These are phyloP conservation scores for Cystofilobasidium ferigula DNA, from an alignment of 768 basidiomycete species.

Conservation along the genomic window DNA sequence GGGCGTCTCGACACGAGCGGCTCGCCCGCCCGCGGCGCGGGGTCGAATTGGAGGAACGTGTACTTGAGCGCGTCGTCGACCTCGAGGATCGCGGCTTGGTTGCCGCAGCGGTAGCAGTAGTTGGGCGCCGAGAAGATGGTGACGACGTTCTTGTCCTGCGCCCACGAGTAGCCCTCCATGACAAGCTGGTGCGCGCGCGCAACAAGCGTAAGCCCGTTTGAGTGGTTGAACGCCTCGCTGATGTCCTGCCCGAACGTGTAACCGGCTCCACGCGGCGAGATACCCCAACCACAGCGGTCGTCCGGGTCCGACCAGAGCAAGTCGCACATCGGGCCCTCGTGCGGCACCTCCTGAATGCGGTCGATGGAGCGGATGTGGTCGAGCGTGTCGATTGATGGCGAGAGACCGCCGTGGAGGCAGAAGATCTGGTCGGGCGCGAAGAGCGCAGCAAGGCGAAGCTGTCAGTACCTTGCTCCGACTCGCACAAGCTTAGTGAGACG, in stretches of 20 bases:
- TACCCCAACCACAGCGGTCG: slow-evolving; percentile 98
- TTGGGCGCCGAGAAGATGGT: slow-evolving; percentile 99
- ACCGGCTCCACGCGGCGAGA: slow-evolving; percentile 94
- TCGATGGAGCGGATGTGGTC: slow-evolving; percentile 99
- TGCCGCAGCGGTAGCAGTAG: slow-evolving; percentile 98
- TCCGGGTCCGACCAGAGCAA: slow-evolving; percentile 99
- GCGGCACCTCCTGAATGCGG: slow-evolving; percentile 97
- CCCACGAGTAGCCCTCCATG: slow-evolving; percentile 61
- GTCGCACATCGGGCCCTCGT: slow-evolving; percentile 99
- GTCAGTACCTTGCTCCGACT: not conserved
- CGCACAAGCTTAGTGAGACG: slow-evolving; percentile 38
- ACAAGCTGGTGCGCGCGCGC: slow-evolving; percentile 89
- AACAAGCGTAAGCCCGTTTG: slow-evolving; percentile 91
- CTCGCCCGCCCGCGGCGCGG: slow-evolving; percentile 95
- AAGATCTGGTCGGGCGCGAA: slow-evolving; percentile 59
- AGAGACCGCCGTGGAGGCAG: slow-evolving; percentile 93
- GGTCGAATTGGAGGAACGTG: slow-evolving; percentile 89
- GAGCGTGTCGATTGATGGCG: slow-evolving; percentile 97
- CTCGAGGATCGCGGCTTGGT: slow-evolving; percentile 99
- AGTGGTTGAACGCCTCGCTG: slow-evolving; percentile 51
- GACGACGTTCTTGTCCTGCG: slow-evolving; percentile 59
- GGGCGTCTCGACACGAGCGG: slow-evolving; percentile 66
- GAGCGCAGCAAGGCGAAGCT: too few species aligned
- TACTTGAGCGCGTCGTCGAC: slow-evolving; percentile 59
- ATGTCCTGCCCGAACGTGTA: slow-evolving; percentile 99